phyloP scores from a whole-genome alignment of 192 early-diverging fungal species.

The Mortierella claussenii region DNA sequence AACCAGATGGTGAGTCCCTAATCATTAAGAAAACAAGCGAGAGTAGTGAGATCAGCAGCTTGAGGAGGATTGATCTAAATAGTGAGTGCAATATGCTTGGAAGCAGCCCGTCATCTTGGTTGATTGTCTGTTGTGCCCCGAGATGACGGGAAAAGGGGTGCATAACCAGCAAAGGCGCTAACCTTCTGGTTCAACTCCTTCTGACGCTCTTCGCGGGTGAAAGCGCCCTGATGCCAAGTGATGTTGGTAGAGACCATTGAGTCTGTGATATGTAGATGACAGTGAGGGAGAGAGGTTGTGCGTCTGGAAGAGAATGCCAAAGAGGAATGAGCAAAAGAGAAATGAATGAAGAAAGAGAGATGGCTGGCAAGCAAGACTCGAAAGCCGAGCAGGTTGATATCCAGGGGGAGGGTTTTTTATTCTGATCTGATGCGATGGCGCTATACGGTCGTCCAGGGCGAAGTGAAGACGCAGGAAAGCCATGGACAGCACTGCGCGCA shows the following conservation, averaged over 20 bases:
- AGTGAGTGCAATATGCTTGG: constrained; percentile 1
- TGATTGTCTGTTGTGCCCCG: too few species aligned
- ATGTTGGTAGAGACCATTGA: constrained; percentile 80
- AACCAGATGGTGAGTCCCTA: constrained; percentile 93
- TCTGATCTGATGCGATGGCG: constrained; percentile 33
- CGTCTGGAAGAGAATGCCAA: too few species aligned
- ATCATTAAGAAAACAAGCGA: neutral
- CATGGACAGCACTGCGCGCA: neutral
- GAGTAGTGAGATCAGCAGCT: neutral
- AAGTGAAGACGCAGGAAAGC: neutral
- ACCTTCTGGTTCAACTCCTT: constrained; percentile 75
- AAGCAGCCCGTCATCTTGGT: too few species aligned
- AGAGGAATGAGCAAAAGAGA: constrained; percentile 1
- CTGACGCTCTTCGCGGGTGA: constrained; percentile 80
- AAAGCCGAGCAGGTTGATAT: neutral
- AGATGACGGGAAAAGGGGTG: too few species aligned
- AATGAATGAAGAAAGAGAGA: neutral
- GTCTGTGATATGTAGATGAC: too few species aligned
- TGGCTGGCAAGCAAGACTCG: neutral
- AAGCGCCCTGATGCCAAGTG: constrained; percentile 87
- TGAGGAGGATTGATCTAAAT: neutral
- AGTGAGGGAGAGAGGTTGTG: too few species aligned
- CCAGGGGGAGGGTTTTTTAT: neutral
- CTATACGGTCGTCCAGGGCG: neutral
- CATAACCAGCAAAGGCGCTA: constrained; percentile 1